Conservation (phyloP, 2,329 filamentous ascomycete genomes). For the Cercospora sp. region DNA sequence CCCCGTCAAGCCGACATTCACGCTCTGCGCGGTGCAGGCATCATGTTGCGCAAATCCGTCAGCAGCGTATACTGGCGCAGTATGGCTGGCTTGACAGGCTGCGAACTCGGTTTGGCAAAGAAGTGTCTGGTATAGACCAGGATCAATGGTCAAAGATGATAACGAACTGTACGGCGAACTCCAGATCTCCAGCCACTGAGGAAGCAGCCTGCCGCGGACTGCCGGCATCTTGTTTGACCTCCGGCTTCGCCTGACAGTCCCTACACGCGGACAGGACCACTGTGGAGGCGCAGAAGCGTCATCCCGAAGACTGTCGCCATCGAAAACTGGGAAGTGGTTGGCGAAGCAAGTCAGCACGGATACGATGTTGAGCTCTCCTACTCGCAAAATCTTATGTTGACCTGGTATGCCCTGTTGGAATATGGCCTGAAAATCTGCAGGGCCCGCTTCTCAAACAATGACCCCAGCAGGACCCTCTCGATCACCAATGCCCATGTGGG, state of each 20-base stretch:
- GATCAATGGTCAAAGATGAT: constrained; percentile 15
- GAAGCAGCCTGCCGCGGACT: constrained; percentile 8
- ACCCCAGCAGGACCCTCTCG: constrained; percentile 20
- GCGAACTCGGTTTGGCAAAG: constrained; percentile 5
- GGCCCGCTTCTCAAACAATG: constrained; percentile 17
- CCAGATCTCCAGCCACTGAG: constrained; percentile 19
- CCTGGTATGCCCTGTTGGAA: constrained; percentile 19
- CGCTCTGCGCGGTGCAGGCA: not conserved
- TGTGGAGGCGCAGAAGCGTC: constrained; percentile 18
- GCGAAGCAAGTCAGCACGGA: constrained; percentile 14
- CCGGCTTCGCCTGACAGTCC: constrained; percentile 9
- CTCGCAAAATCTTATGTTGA: constrained; percentile 18
- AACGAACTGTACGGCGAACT: constrained; percentile 20
- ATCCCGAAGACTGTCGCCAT: constrained; percentile 23
- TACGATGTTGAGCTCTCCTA: constrained; percentile 9
- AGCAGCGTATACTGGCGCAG: not conserved
- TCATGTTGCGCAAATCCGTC: not conserved
- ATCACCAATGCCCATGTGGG: constrained; percentile 23
- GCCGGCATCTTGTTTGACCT: constrained; percentile 11
- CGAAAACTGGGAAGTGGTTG: constrained; percentile 23
- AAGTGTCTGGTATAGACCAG: constrained; percentile 18
- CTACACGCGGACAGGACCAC: constrained; percentile 7
- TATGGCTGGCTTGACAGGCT: constrained; percentile 1
- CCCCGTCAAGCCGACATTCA: not conserved
- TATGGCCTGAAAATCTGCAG: constrained; percentile 19